These are phyloP conservation scores for Raphanus sativus DNA, from an alignment of 345 rosid species.

Conservation along the genomic window DNA sequence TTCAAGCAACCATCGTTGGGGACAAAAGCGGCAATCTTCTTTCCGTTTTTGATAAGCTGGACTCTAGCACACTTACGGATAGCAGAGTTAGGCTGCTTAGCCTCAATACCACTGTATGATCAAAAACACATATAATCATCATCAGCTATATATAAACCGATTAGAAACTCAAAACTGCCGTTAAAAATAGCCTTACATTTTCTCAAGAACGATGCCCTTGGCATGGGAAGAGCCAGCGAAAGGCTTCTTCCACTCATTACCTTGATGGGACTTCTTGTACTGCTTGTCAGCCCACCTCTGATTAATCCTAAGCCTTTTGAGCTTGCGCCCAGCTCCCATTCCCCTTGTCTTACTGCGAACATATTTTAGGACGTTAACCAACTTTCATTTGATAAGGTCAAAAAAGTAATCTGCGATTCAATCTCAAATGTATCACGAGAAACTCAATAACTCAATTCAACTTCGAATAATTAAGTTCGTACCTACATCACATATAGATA, in stretches of 20 bases:
- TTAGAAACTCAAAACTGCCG: background rate
- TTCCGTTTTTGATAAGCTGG: constrained; percentile 67
- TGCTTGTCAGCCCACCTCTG: constrained; percentile 76
- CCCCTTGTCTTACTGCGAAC: constrained; percentile 67
- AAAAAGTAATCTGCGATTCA: background rate
- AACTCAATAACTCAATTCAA: background rate
- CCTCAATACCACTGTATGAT: constrained; percentile 44
- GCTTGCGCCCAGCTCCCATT: constrained; percentile 72
- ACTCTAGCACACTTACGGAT: constrained; percentile 73
- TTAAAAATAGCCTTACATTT: constrained; percentile 40
- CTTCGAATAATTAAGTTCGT: background rate
- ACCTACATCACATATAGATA: background rate
- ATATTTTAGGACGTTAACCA: no score
- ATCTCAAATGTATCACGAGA: background rate
- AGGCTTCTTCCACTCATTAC: constrained; percentile 79
- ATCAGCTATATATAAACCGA: background rate
- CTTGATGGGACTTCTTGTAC: constrained; percentile 66
- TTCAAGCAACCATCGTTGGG: constrained; percentile 27
- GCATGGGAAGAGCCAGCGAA: constrained; percentile 76
- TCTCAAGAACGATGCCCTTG: constrained; percentile 68
- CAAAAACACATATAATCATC: background rate
- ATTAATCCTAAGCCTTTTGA: constrained; percentile 50
- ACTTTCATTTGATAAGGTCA: background rate
- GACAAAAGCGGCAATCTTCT: constrained; percentile 55
- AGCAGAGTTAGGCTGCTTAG: constrained; percentile 74